Conservation (phyloP, 441 rosid genomes). For the Melastoma candidum region DNA sequence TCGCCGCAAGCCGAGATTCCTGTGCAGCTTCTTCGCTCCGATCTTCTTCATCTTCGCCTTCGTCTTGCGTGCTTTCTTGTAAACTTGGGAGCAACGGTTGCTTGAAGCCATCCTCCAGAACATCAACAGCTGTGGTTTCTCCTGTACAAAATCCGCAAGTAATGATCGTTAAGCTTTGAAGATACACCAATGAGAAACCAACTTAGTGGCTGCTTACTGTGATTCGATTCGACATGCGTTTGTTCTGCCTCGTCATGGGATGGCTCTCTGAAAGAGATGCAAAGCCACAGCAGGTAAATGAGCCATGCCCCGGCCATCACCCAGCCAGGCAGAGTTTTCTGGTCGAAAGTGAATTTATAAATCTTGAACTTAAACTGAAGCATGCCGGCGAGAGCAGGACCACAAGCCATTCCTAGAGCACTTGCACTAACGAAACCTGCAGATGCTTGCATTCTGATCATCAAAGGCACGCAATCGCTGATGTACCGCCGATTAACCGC, state of each 20-base stretch:
- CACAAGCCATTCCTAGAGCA: slow-evolving; percentile 58
- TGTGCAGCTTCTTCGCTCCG: slow-evolving; percentile 24
- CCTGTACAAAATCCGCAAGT: not conserved
- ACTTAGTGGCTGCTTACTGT: too few relatives aligned
- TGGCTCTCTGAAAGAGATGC: slow-evolving; percentile 20
- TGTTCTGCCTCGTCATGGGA: too few relatives aligned
- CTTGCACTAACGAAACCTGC: slow-evolving; percentile 51
- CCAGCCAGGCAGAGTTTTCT: slow-evolving; percentile 46
- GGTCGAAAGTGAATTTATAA: slow-evolving; percentile 33
- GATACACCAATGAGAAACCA: too few relatives aligned
- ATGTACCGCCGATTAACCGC: slow-evolving; percentile 48
- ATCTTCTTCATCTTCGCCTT: slow-evolving; percentile 25
- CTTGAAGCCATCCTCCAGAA: slow-evolving; percentile 24
- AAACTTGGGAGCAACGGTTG: slow-evolving; percentile 26
- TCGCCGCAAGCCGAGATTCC: slow-evolving; percentile 28
- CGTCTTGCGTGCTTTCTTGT: slow-evolving; percentile 19
- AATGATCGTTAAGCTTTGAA: too few relatives aligned
- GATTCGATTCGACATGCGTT: too few relatives aligned
- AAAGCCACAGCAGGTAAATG: slow-evolving; percentile 31
- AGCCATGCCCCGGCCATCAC: slow-evolving; percentile 42
- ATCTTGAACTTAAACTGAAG: slow-evolving; percentile 34
- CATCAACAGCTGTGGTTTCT: slow-evolving; percentile 4
- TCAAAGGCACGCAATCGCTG: slow-evolving; percentile 43
- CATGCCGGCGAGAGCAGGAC: slow-evolving; percentile 48
- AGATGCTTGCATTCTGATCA: slow-evolving; percentile 39